Base-by-base conservation (phyloP, 495 filamentous ascomycete genomes). In the Tuber magnatum region DNA sequence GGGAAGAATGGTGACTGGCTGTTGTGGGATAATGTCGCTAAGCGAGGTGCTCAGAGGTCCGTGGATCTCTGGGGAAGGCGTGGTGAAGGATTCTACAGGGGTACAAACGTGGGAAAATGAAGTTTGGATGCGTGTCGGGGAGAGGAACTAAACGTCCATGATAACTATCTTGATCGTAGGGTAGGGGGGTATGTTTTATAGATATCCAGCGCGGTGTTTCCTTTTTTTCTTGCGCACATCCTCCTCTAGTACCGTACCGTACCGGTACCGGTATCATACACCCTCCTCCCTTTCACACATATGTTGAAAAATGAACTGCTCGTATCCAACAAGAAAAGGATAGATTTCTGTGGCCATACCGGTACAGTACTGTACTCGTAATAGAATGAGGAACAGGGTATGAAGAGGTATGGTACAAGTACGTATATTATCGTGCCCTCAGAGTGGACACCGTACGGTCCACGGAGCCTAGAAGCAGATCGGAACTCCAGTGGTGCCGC, bases 1-100 rank as follows among this genome's bases (percentile, higher is more conserved):
- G 74, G 81, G 81, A 82, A 79, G 78, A 82, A 82, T 82, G 73
- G 81, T 82, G 78, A 73, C 81, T 80, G 74, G 77, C 72, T 77
- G 79, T 71, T 61, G 73, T 71, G 74, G 78, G 78, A 73, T 65
- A 68, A 73, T 42, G 75, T 82, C 76, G 74, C 78, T 74, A 78
- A 76, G 81, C 81, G 81, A 82, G 61, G 75, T 70, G 75, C 73
- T 80, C 81, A 82, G 81, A 82, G 74, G 78, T 82, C 81, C 81
- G 75, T 75, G 75, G 81, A 82, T 80, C 76, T 75, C 81, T 82
- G 81, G 78, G 70, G 74, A 82, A 82, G 79, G 77, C 80, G 81
- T 82, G 80, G 75, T 82, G 79, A 77, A 77, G 48, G 42, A 68
- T 41, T 74, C 72, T 80, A 75, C 74, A 48, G 68, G 74, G 75